Conservation (phyloP, 2,329 filamentous ascomycete species). For the Polychaeton citri region DNA sequence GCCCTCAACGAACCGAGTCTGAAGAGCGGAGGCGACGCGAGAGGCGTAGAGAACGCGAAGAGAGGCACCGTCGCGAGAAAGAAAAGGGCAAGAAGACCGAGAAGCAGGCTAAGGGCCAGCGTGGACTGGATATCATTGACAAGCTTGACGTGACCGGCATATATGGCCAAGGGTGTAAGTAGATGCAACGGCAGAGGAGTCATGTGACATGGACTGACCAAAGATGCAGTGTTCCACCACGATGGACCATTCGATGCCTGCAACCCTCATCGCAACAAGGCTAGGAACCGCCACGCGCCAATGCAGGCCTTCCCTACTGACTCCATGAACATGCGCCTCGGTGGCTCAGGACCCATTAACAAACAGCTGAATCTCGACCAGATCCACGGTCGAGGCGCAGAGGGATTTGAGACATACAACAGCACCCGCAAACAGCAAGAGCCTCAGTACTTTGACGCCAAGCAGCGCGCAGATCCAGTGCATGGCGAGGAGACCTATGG, state of each 20-base stretch:
- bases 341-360: conserved; percentile 76
- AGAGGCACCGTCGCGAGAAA: conserved; percentile 34
- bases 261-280: conserved; percentile 85
- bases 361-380: conserved; percentile 67
- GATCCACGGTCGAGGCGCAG: conserved; percentile 76
- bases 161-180: conserved; percentile 79
- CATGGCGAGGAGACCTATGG: conserved; percentile 76
- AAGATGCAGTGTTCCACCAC: conserved; percentile 72
- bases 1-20: conserved; percentile 18
- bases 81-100: conserved; percentile 25
- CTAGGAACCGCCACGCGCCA: conserved; percentile 67
- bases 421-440: conserved; percentile 26
- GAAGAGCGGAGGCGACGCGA: conserved; percentile 41
- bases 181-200: background rate
- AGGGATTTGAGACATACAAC: conserved; percentile 74
- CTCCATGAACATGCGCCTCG: conserved; percentile 82
- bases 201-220: conserved; percentile 3
- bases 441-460: conserved; percentile 51
- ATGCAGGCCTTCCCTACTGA: conserved; percentile 95
- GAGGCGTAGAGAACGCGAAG: conserved; percentile 37
- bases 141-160: conserved; percentile 94
- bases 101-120: conserved; percentile 26
- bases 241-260: conserved; percentile 95
- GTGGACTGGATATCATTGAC: conserved; percentile 76
- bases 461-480: conserved; percentile 53